phyloP scores from a whole-genome alignment of 306 rosid species.

The Benincasa hispida region DNA sequence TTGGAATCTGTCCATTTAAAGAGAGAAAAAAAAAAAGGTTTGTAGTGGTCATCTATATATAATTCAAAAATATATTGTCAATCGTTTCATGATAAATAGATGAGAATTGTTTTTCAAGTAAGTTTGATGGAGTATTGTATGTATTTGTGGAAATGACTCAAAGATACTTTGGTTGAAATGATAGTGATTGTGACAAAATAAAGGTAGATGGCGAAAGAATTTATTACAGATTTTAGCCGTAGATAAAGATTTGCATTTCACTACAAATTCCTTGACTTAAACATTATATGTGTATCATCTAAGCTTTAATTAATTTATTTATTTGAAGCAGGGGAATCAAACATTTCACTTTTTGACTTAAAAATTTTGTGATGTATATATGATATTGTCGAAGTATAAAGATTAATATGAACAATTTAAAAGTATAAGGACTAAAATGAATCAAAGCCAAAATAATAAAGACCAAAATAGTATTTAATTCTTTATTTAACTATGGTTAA shows the following conservation, averaged over 20 bases:
- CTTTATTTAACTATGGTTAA: too few species aligned
- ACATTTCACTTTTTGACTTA: too few species aligned
- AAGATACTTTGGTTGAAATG: not conserved
- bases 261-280: not conserved
- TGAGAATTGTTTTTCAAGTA: not conserved
- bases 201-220: not conserved
- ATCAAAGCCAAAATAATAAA: too few species aligned
- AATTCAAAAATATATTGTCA: not conserved
- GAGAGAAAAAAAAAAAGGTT: not conserved
- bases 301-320: too few species aligned
- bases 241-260: not conserved
- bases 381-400: too few species aligned
- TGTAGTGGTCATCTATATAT: not conserved
- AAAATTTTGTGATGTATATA: too few species aligned
- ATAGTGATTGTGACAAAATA: not conserved
- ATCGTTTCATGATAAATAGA: not conserved
- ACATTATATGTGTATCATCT: too few species aligned
- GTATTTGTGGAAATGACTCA: not conserved
- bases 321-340: too few species aligned
- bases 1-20: not conserved
- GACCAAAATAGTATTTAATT: too few species aligned
- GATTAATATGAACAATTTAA: too few species aligned
- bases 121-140: not conserved
- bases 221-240: not conserved
- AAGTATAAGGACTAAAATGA: too few species aligned